Conservation (phyloP, 75 land plant genomes). For the Sequoiadendron giganteum region DNA sequence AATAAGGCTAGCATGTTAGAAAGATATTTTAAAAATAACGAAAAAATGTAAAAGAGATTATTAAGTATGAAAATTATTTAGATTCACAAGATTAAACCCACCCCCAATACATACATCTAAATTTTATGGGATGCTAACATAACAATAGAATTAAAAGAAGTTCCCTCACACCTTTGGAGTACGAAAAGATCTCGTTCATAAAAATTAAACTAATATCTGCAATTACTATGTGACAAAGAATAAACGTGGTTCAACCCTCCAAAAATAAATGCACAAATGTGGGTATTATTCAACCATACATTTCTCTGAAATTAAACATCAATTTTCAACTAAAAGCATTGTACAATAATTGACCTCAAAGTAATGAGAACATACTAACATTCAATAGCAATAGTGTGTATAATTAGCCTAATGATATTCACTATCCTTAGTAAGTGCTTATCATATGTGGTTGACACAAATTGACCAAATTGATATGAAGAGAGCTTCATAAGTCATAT, state of each 20-base stretch:
- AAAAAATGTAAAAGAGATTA: not conserved
- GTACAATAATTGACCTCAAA: too few species aligned
- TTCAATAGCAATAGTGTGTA: too few species aligned
- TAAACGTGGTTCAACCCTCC: not conserved
- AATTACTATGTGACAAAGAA: not conserved
- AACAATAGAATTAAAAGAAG: not conserved
- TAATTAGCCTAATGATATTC: not conserved
- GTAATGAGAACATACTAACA: too few species aligned
- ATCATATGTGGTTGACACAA: not conserved
- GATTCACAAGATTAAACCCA: not conserved
- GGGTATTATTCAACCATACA: not conserved
- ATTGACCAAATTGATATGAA: not conserved
- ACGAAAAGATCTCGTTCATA: not conserved
- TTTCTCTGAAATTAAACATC: not conserved
- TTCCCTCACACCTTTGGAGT: not conserved
- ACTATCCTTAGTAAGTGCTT: not conserved
- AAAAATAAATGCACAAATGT: not conserved
- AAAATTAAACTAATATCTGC: not conserved
- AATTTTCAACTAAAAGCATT: too few species aligned
- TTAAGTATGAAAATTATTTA: not conserved
- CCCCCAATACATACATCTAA: not conserved
- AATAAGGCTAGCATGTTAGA: too few species aligned
- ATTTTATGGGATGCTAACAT: not conserved
- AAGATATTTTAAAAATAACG: not conserved
- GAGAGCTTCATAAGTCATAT: not conserved